Evolutionary conservation across 2,329 filamentous ascomycete genomes (phyloP).

Genomic region (Botrytis squamosa): DNA sequence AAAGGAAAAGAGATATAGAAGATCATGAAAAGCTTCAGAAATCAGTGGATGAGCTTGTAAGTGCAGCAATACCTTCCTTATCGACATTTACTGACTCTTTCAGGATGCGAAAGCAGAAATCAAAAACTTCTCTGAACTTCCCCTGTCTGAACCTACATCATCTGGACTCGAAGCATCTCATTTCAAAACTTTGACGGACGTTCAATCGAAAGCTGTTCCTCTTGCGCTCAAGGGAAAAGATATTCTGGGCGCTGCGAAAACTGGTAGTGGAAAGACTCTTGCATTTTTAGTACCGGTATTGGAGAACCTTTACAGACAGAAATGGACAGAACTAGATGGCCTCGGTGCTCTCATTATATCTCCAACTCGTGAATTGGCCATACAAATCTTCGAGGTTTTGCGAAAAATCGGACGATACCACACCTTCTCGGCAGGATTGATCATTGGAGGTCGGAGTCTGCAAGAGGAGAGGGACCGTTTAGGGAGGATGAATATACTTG

Average conservation of each 20-base stretch:
- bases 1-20: slow-evolving; percentile 38
- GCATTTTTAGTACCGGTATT: slow-evolving; percentile 90
- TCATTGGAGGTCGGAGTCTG: slow-evolving; percentile 90
- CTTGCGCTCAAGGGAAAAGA: slow-evolving; percentile 81
- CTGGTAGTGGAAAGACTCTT: slow-evolving; percentile 91
- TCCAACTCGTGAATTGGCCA: slow-evolving; percentile 90
- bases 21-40: slow-evolving; percentile 37
- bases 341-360: slow-evolving; percentile 90
- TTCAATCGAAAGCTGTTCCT: slow-evolving; percentile 87
- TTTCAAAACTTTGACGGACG: slow-evolving; percentile 86
- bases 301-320: slow-evolving; percentile 84
- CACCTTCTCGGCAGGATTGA: slow-evolving; percentile 83
- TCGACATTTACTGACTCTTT: slow-evolving; percentile 23
- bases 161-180: slow-evolving; percentile 81
- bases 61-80: slow-evolving; percentile 17
- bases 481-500: slow-evolving; percentile 91
- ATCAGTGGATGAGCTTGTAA: slow-evolving; percentile 37
- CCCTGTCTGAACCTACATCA: slow-evolving; percentile 77
- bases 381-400: slow-evolving; percentile 94
- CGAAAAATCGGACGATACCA: slow-evolving; percentile 87
- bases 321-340: slow-evolving; percentile 89
- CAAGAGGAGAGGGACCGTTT: slow-evolving; percentile 83
- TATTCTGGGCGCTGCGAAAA: slow-evolving; percentile 92
- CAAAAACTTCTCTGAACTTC: slow-evolving; percentile 77
- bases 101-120: slow-evolving; percentile 39